Conservation (phyloP, 2,329 filamentous ascomycete species). For the Trichoderma sp. region DNA sequence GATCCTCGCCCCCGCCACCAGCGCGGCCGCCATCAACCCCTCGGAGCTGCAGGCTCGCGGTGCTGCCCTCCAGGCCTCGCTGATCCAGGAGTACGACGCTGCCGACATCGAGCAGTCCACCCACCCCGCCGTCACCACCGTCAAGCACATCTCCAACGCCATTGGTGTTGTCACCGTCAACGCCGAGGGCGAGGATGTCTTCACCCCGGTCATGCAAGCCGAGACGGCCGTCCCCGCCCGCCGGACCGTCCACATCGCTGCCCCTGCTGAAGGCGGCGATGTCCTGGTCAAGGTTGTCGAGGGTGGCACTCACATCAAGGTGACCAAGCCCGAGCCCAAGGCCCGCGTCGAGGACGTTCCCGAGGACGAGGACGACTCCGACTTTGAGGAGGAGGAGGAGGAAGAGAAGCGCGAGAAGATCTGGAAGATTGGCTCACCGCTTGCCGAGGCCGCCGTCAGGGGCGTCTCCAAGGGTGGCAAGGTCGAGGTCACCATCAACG, state of each 20-base stretch:
- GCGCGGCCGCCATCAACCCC: conserved; percentile 80
- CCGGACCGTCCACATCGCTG: conserved; percentile 76
- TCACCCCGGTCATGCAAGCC: conserved; percentile 77
- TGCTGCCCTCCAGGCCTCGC: conserved; percentile 90
- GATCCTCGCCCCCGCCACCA: conserved; percentile 82
- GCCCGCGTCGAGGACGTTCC: conserved; percentile 68
- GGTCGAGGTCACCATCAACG: conserved; percentile 91
- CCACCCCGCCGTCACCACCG: conserved; percentile 91
- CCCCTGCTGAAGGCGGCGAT: conserved; percentile 79
- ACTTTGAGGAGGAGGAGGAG: conserved; percentile 70
- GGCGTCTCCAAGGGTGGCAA: conserved; percentile 85
- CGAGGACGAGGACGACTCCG: conserved; percentile 63
- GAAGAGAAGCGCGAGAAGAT: conserved; percentile 88
- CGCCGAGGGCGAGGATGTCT: conserved; percentile 64
- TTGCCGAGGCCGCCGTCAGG: conserved; percentile 84
- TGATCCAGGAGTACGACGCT: conserved; percentile 92
- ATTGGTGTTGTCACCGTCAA: conserved; percentile 78
- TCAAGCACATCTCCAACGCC: conserved; percentile 84
- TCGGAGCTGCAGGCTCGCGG: conserved; percentile 87
- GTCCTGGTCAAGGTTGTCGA: conserved; percentile 88
- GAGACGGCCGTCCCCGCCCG: conserved; percentile 91
- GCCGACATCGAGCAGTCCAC: conserved; percentile 95
- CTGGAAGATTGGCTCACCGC: conserved; percentile 81
- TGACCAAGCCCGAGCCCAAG: conserved; percentile 84
- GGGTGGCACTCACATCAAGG: conserved; percentile 87